Conservation (phyloP, 2,329 filamentous ascomycete genomes). For the Fusarium verrucosum region DNA sequence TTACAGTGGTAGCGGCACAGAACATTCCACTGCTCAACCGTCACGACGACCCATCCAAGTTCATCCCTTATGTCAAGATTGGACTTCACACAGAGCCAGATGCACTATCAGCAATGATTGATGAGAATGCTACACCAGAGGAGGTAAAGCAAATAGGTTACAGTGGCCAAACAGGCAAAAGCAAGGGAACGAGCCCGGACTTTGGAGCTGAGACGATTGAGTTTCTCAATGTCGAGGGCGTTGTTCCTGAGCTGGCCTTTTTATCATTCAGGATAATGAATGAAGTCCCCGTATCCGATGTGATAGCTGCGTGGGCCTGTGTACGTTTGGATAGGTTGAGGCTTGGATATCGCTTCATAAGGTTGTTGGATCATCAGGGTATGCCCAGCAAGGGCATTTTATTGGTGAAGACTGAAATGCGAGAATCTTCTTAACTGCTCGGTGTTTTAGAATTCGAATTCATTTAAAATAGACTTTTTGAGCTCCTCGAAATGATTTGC, state of each 20-base stretch:
- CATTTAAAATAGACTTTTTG: too few relatives aligned
- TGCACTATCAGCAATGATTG: not conserved
- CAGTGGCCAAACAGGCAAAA: not conserved
- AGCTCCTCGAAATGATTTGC: too few relatives aligned
- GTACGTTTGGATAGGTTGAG: slow-evolving; percentile 6
- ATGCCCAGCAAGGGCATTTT: slow-evolving; percentile 5
- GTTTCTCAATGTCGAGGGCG: slow-evolving; percentile 1
- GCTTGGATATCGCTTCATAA: slow-evolving; percentile 12
- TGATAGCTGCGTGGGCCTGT: slow-evolving; percentile 12
- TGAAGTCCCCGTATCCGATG: slow-evolving; percentile 9
- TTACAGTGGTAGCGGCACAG: slow-evolving; percentile 8
- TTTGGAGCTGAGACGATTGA: slow-evolving; percentile 8
- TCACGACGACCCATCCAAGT: not conserved
- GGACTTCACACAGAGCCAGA: slow-evolving; percentile 7
- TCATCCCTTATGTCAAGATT: slow-evolving; percentile 11
- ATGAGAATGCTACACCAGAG: not conserved
- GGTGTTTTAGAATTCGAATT: too few relatives aligned
- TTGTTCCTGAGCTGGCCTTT: slow-evolving; percentile 7
- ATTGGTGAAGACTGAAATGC: not conserved
- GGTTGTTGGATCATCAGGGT: not conserved
- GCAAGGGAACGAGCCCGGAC: slow-evolving; percentile 1
- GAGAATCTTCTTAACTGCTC: not conserved
- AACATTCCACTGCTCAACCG: not conserved
- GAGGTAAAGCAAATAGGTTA: slow-evolving; percentile 1
- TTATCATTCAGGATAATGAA: slow-evolving; percentile 7